Evolutionary conservation across 176 grass and related monocot genomes (phyloP).

Genomic region (Oryza officinalis): DNA sequence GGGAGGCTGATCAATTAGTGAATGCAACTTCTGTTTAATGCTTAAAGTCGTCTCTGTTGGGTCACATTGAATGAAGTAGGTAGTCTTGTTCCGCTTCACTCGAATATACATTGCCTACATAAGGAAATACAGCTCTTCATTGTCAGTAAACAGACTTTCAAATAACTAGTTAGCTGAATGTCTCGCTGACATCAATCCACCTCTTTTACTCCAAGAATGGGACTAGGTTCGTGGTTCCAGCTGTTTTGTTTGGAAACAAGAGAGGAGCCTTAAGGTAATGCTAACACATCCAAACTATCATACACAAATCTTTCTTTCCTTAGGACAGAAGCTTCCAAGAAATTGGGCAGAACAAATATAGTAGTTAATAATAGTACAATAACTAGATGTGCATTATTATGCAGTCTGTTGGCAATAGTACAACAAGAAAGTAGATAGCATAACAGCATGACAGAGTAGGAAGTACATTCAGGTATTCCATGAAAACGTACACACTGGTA

Average conservation of each 20-base stretch:
- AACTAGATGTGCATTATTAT: not conserved
- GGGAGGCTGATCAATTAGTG: conserved; percentile 56
- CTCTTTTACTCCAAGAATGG: not conserved
- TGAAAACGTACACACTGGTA: not conserved
- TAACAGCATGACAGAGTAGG: conserved; percentile 3
- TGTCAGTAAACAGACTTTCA: conserved; percentile 5
- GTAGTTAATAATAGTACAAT: not conserved
- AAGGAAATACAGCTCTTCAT: not conserved
- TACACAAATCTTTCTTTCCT: not conserved
- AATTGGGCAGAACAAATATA: not conserved
- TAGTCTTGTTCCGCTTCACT: conserved; percentile 77
- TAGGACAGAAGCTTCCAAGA: not conserved
- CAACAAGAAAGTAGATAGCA: not conserved
- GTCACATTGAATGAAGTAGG: conserved; percentile 85
- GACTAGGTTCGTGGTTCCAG: not conserved
- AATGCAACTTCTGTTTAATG: conserved; percentile 75
- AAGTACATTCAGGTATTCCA: not conserved
- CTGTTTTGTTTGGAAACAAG: not conserved
- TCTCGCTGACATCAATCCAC: not conserved
- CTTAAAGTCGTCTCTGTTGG: conserved; percentile 66
- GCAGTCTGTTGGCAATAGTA: not conserved
- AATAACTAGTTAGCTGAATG: conserved; percentile 7
- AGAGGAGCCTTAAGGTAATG: not conserved
- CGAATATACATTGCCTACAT: conserved; percentile 80
- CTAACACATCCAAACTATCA: not conserved